phyloP scores from a whole-genome alignment of 768 basidiomycete genomes.

The Pisolithus albus region DNA sequence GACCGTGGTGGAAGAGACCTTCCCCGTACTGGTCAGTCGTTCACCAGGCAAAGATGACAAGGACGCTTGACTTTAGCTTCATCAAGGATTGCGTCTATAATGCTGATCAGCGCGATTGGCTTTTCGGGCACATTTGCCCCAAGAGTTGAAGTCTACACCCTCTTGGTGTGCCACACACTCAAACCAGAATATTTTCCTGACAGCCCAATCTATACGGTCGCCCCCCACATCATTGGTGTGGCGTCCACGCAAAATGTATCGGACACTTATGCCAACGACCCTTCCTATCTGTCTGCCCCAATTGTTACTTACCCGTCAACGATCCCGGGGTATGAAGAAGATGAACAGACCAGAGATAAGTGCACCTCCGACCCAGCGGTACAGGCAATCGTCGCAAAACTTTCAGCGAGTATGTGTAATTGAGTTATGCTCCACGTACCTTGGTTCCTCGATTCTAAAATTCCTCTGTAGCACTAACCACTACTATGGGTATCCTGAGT shows the following conservation, averaged over 20 bases:
- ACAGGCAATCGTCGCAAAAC: constrained; percentile 61
- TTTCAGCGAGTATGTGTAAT: constrained; percentile 48
- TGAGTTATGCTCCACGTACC: not conserved
- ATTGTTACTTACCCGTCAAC: not conserved
- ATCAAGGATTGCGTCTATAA: constrained; percentile 49
- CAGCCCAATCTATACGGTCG: not conserved
- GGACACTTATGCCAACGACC: not conserved
- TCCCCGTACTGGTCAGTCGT: not conserved
- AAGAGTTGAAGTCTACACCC: constrained; percentile 67
- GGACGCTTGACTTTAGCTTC: not conserved
- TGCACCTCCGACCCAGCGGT: constrained; percentile 70
- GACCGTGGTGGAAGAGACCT: constrained; percentile 66
- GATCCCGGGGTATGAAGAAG: not conserved
- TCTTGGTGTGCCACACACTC: constrained; percentile 61
- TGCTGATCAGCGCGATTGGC: constrained; percentile 52
- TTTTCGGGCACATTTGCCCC: constrained; percentile 58
- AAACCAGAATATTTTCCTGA: constrained; percentile 45
- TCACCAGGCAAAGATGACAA: constrained; percentile 16
- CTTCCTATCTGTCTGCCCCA: constrained; percentile 2
- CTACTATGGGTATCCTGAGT: constrained; percentile 63
- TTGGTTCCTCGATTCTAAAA: not conserved
- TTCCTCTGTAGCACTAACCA: constrained; percentile 4
- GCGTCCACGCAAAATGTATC: not conserved
- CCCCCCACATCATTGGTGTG: not conserved
- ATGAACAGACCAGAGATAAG: constrained; percentile 12